Evolutionary conservation across 1,284 basidiomycete species (phyloP).

Genomic region (Moesziomyces aphidis): DNA sequence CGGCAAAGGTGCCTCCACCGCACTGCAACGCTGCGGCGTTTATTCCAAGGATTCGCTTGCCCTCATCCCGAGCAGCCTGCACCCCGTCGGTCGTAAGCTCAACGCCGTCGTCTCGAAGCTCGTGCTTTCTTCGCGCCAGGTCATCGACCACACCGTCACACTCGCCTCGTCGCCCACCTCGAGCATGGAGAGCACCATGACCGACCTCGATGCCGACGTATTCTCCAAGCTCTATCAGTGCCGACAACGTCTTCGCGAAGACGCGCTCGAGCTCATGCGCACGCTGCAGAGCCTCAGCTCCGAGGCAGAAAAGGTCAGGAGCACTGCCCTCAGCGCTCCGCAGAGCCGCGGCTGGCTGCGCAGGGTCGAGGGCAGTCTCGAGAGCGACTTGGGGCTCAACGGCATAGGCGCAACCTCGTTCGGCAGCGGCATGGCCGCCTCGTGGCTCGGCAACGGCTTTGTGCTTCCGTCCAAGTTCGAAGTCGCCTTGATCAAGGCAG

Average conservation of each 20-base stretch:
- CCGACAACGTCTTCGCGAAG: slow-evolving; percentile 58
- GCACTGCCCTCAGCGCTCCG: slow-evolving; percentile 31
- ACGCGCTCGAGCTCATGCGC: slow-evolving; percentile 54
- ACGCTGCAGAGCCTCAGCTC: slow-evolving; percentile 36
- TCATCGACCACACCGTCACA: slow-evolving; percentile 59
- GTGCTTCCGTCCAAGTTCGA: slow-evolving; percentile 61
- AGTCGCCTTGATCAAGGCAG: slow-evolving; percentile 42
- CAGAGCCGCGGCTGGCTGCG: slow-evolving; percentile 46
- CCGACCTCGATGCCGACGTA: slow-evolving; percentile 43
- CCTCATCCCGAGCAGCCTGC: slow-evolving; percentile 52
- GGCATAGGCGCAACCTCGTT: slow-evolving; percentile 48
- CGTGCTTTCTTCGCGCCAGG: slow-evolving; percentile 69
- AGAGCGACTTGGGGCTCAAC: slow-evolving; percentile 52
- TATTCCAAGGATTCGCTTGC: slow-evolving; percentile 23
- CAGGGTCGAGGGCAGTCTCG: slow-evolving; percentile 36
- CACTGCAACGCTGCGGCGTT: slow-evolving; percentile 16
- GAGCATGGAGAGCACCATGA: slow-evolving; percentile 46
- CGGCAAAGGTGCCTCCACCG: slow-evolving; percentile 6
- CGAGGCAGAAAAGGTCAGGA: slow-evolving; percentile 43
- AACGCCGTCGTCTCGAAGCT: slow-evolving; percentile 70
- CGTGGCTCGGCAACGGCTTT: slow-evolving; percentile 68
- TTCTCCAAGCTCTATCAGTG: slow-evolving; percentile 56
- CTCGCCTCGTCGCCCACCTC: slow-evolving; percentile 46
- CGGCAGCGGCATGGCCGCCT: slow-evolving; percentile 65
- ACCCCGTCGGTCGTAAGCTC: slow-evolving; percentile 69